Evolutionary conservation across 2,329 filamentous ascomycete species (phyloP).

Genomic region (Trichoderma endophyticum): DNA sequence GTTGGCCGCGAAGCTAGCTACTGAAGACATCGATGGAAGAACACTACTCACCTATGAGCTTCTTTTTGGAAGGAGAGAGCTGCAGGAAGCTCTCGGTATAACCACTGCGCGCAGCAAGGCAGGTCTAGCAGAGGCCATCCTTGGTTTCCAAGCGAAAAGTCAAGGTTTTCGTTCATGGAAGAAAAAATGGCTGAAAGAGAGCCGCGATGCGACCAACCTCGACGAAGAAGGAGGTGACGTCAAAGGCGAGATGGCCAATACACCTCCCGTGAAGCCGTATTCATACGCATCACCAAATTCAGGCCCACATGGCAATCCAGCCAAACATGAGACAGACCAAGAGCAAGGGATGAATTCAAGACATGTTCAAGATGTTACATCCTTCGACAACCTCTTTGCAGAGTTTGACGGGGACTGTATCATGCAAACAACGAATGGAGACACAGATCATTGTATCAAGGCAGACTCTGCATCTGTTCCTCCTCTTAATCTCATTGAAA

Average conservation of each 20-base stretch:
- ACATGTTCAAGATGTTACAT: not conserved
- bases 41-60: constrained; percentile 58
- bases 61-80: constrained; percentile 46
- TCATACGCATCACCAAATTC: not conserved
- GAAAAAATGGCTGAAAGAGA: constrained; percentile 21
- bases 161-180: constrained; percentile 41
- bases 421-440: not conserved
- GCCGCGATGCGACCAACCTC: not conserved
- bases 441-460: not conserved
- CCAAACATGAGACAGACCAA: not conserved
- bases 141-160: constrained; percentile 53
- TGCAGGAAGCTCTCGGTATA: constrained; percentile 55
- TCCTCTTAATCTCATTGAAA: too few species aligned
- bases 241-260: not conserved
- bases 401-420: not conserved
- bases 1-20: constrained; percentile 55
- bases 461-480: not conserved
- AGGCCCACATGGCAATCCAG: not conserved
- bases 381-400: not conserved
- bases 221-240: not conserved
- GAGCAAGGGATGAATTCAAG: not conserved
- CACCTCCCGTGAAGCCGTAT: not conserved
- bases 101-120: constrained; percentile 55
- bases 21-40: constrained; percentile 64
- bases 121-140: constrained; percentile 56